Base-by-base conservation (phyloP, 441 rosid species). In the Adansonia grandidieri region DNA sequence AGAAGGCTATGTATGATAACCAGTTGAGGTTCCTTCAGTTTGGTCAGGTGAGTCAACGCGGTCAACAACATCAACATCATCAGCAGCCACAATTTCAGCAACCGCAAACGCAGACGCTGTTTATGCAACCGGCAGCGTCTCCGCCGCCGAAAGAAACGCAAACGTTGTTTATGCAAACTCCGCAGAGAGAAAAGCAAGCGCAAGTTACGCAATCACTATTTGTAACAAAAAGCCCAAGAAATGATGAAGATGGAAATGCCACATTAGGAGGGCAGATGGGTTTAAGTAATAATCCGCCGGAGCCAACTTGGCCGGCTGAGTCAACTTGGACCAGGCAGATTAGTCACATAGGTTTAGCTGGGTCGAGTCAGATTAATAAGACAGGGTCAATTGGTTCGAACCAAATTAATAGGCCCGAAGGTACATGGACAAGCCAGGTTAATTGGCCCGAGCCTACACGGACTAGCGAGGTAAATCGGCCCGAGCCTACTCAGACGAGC, bases 21-120 rank as follows among this genome's bases (percentile, higher is more conserved):
- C 94, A 92, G 83, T 77, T 95, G 80, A 83, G 86, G 50, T 58
- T 89, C 88, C 89, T 90, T 84, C 96, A 87, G 77, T 80, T 90
- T 77, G 88, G 88, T 0, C 90, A 83, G 4, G 73, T 78, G 5
- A 83, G 76, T 11, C 83, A 75, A 28, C 54, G 80, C 17, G 74
- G 81, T 44, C 78, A 81, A 37, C 84, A 73, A 24, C 85, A 80
- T 2, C 69, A 40, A 17, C 85, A 76, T 19, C 84, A 66, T 20
- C 84, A 77, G 32, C 80, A 60, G 2, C 63, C 10, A 9, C 80
- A 54, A 40, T 77, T 44, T 40, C 77, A 82, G 24, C 85, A 78
- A 48, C 81, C 76, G 10, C 82, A 73, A 24, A 78, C 73, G 60
- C 14, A 37, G 61, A 69, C 20, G 15, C 75, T 32, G 50, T 62